These are phyloP conservation scores for Urochloa ruziziensis DNA, from an alignment of 176 grass and related monocot genomes.

Conservation along the genomic window DNA sequence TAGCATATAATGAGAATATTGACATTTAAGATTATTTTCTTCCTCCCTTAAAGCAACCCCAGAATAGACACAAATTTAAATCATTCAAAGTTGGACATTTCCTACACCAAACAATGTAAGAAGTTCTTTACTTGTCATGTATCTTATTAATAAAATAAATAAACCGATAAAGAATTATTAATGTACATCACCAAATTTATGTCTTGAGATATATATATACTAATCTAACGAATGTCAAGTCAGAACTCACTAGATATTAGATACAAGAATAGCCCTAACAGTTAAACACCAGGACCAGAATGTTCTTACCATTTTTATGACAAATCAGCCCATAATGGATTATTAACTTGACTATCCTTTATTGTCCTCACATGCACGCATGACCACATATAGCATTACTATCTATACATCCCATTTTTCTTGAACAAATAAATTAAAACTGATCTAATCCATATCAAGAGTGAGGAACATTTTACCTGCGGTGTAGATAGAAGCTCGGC, in stretches of 20 bases:
- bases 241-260: background rate
- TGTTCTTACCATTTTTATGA: background rate
- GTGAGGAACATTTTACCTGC: conserved; percentile 51
- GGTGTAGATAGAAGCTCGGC: conserved; percentile 85
- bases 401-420: background rate
- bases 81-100: background rate
- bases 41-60: background rate
- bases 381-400: background rate
- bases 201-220: background rate
- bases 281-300: background rate
- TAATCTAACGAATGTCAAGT: background rate
- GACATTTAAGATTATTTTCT: background rate
- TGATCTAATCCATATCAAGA: background rate
- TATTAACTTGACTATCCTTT: background rate
- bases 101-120: background rate
- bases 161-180: background rate
- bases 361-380: background rate
- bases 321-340: background rate
- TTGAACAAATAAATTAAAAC: background rate
- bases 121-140: background rate
- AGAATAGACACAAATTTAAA: background rate
- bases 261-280: background rate
- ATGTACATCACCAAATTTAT: background rate
- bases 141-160: background rate
- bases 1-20: background rate